phyloP scores from a whole-genome alignment of 805 yeast genomes.

The Kluyveromyces starmeri region DNA sequence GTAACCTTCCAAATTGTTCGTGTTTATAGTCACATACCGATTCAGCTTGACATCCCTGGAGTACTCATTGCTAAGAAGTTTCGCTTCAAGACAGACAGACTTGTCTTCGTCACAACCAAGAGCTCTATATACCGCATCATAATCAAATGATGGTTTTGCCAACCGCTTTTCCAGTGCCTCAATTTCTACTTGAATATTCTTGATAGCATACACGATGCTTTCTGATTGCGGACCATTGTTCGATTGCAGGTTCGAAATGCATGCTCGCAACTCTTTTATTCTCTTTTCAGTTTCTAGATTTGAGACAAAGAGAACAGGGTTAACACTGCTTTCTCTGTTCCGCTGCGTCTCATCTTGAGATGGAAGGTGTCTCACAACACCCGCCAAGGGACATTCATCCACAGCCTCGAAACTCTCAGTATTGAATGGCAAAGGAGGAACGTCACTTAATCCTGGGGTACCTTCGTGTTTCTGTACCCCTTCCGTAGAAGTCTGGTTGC shows the following conservation, averaged over 20 bases:
- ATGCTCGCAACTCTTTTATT: neutral
- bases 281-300: neutral
- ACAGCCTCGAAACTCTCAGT: no score
- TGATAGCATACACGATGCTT: slow-evolving; percentile 1
- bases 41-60: slow-evolving; percentile 18
- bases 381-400: no score
- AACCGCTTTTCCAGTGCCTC: neutral
- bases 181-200: slow-evolving; percentile 1
- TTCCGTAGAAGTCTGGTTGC: neutral
- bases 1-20: slow-evolving; percentile 4
- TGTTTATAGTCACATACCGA: slow-evolving; percentile 12
- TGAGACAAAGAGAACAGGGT: neutral
- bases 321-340: no score
- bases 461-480: no score
- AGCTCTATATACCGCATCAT: slow-evolving; percentile 13
- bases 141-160: slow-evolving; percentile 11
- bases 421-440: no score
- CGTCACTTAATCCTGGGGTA: no score
- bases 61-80: slow-evolving; percentile 22
- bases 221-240: neutral
- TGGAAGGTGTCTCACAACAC: no score
- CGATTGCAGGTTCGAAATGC: neutral
- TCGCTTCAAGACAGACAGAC: slow-evolving; percentile 21
- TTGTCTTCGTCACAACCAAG: slow-evolving; percentile 14
- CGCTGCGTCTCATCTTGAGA: no score